Evolutionary conservation across 2,329 filamentous ascomycete genomes (phyloP).

Genomic region (Hypoxylon sp.): DNA sequence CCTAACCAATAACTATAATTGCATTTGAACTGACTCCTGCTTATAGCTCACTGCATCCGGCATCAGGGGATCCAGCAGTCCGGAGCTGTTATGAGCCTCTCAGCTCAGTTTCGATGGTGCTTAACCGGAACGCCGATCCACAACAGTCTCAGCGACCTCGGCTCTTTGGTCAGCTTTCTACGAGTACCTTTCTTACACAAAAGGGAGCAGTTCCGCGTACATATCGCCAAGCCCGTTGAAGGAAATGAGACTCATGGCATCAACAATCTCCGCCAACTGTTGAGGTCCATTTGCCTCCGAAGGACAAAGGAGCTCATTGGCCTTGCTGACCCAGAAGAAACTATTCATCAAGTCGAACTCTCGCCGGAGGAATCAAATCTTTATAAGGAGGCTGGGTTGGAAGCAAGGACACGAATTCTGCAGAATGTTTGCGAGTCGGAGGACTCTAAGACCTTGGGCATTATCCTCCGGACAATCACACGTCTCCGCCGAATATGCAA

Average conservation of each 20-base stretch:
- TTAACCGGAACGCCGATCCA: slow-evolving; percentile 8
- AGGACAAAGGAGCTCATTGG: slow-evolving; percentile 3
- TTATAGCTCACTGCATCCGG: no score
- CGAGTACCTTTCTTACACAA: neutral
- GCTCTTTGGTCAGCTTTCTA: slow-evolving; percentile 1
- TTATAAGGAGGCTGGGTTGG: neutral
- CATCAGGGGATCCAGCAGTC: no score
- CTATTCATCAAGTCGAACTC: no score
- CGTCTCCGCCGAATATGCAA: neutral
- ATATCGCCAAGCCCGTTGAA: neutral
- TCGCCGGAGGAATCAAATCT: no score
- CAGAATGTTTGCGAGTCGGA: no score
- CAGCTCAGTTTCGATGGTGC: neutral
- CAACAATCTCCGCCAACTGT: neutral
- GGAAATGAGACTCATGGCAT: neutral
- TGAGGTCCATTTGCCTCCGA: neutral
- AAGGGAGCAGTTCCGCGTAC: neutral
- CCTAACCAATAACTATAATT: no score
- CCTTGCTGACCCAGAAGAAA: no score
- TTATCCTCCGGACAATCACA: neutral
- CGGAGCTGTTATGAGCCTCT: no score
- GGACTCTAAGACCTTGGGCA: no score
- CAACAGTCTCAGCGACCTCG: neutral
- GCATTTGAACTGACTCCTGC: no score
- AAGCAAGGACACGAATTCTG: neutral